Percentiles rank a stretch among this genome's conserved stretches.
These are phyloP conservation scores for Zalaria sp. DNA, from an alignment of 2,329 filamentous ascomycete species.

Conservation along the genomic window DNA sequence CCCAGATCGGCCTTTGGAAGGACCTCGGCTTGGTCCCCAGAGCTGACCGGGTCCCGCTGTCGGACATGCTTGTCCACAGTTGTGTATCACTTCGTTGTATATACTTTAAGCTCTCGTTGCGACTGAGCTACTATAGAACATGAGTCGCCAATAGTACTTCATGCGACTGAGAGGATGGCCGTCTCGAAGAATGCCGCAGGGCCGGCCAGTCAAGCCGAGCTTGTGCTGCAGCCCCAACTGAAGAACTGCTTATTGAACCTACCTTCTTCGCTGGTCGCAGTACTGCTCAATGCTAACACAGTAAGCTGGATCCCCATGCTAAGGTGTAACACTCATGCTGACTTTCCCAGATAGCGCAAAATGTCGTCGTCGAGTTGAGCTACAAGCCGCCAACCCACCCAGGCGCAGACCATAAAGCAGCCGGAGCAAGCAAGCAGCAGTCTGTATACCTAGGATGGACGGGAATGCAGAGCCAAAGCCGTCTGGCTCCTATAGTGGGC, in stretches of 20 bases:
- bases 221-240: slow-evolving; percentile 64
- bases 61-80: too few species aligned
- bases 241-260: slow-evolving; percentile 95
- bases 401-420: slow-evolving; percentile 22
- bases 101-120: too few species aligned
- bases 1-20: too few species aligned
- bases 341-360: slow-evolving; percentile 61
- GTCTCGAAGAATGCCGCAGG: not conserved
- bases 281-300: slow-evolving; percentile 81
- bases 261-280: slow-evolving; percentile 65
- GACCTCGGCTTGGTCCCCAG: too few species aligned
- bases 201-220: slow-evolving; percentile 42
- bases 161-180: slow-evolving; percentile 4
- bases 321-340: slow-evolving; percentile 9
- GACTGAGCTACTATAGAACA: not conserved
- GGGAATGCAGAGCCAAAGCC: slow-evolving; percentile 88
- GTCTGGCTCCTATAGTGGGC: slow-evolving; percentile 55
- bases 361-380: slow-evolving; percentile 86
- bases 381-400: slow-evolving; percentile 49
- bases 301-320: slow-evolving; percentile 32
- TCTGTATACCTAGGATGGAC: slow-evolving; percentile 92
- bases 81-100: too few species aligned
- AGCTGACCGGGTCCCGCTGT: too few species aligned
- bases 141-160: slow-evolving; percentile 11
- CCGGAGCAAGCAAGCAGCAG: slow-evolving; percentile 31